These are phyloP conservation scores for Leccinum variicolor DNA, from an alignment of 768 basidiomycete species.

Conservation along the genomic window DNA sequence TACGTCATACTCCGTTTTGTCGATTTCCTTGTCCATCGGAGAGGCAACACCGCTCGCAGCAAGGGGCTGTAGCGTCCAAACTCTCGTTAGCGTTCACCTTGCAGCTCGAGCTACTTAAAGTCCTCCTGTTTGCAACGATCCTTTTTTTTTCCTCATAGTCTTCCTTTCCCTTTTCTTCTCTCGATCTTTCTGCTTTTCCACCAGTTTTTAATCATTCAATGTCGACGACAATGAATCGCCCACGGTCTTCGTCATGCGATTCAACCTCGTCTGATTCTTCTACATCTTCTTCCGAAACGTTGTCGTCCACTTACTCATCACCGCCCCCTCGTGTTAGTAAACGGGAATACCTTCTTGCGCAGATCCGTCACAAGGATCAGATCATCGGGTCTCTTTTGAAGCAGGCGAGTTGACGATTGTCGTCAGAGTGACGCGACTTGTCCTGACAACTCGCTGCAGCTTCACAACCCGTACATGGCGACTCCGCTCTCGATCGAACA, in stretches of 20 bases:
- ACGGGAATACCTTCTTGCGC: conserved; percentile 80
- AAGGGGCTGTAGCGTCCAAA: conserved; percentile 6
- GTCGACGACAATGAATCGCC: conserved; percentile 12
- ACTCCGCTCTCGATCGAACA: conserved; percentile 78
- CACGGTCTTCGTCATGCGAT: conserved; percentile 18
- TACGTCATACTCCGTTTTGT: background rate
- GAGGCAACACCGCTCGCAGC: conserved; percentile 13
- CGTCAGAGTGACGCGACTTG: background rate
- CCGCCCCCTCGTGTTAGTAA: conserved; percentile 50
- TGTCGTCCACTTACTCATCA: conserved; percentile 32
- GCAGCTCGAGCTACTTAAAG: conserved; percentile 21
- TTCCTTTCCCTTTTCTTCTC: background rate
- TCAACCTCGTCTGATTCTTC: conserved; percentile 26
- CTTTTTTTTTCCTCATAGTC: background rate
- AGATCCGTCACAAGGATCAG: conserved; percentile 83
- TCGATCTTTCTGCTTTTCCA: background rate
- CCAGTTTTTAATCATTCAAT: background rate
- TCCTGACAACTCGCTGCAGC: conserved; percentile 8
- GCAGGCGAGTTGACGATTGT: conserved; percentile 46
- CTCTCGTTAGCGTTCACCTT: background rate
- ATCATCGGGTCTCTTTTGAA: conserved; percentile 84
- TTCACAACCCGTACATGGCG: conserved; percentile 79
- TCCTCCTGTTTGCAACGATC: background rate
- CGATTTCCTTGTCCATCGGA: conserved; percentile 10
- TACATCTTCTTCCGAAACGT: conserved; percentile 35